Conservation (phyloP, 306 rosid species). For the Citrullus colocynthis region DNA sequence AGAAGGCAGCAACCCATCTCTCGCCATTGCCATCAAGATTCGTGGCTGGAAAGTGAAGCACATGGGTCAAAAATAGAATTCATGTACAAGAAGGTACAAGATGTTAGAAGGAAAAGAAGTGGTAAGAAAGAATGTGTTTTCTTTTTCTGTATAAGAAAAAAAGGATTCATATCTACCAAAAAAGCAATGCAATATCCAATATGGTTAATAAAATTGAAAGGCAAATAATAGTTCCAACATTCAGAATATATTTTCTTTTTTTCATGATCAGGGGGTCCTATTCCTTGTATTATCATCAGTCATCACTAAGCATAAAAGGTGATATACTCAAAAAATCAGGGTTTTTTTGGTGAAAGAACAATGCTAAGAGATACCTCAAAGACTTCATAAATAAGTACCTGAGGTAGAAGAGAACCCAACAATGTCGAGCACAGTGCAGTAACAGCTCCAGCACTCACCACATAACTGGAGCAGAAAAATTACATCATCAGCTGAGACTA, state of each 20-base stretch:
- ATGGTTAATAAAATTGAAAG: not conserved
- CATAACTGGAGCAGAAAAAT: constrained; percentile 43
- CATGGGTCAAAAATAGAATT: not conserved
- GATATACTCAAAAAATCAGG: not conserved
- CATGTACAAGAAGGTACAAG: not conserved
- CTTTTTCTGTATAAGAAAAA: not conserved
- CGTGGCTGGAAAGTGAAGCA: constrained; percentile 29
- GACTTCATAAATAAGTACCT: constrained; percentile 33
- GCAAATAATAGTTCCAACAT: not conserved
- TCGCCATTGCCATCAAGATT: constrained; percentile 52
- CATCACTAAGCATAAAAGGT: not conserved
- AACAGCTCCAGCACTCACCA: constrained; percentile 72
- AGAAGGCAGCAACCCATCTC: constrained; percentile 46
- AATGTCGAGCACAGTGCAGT: constrained; percentile 78
- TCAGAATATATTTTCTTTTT: not conserved
- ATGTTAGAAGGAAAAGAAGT: not conserved
- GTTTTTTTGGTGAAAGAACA: not conserved
- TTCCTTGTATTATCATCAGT: not conserved
- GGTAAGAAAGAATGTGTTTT: not conserved
- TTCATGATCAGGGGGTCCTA: not conserved
- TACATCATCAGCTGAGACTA: constrained; percentile 2
- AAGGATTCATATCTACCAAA: not conserved
- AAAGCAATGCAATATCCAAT: not conserved
- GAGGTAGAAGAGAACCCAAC: constrained; percentile 89
- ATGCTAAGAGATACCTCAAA: not conserved